Percentiles rank a stretch among this genome's conserved stretches.
These are phyloP conservation scores for Globisporangium uncinulatum DNA, from an alignment of 352 stramenopile genomes.

Conservation along the genomic window DNA sequence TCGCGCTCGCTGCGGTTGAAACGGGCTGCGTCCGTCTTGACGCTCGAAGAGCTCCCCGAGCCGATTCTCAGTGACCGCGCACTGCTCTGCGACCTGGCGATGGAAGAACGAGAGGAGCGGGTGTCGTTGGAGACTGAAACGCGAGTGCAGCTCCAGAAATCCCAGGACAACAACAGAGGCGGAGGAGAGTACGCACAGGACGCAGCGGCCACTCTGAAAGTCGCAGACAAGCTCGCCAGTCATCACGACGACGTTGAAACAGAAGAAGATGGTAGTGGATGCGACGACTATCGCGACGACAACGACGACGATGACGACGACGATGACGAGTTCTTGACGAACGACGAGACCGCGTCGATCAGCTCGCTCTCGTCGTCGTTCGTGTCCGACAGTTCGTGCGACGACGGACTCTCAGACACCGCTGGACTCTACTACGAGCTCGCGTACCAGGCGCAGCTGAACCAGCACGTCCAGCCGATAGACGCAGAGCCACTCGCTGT, in stretches of 20 bases:
- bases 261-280: neutral
- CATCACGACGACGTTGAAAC: neutral
- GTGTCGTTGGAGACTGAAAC: neutral
- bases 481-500: neutral
- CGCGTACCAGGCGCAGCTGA: conserved; percentile 1
- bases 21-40: neutral
- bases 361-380: conserved; percentile 15
- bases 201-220: neutral
- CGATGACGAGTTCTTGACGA: conserved; percentile 9
- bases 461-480: neutral
- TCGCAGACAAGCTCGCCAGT: neutral
- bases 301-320: conserved; percentile 2
- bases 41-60: conserved; percentile 1
- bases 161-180: too few species aligned
- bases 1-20: conserved; percentile 4
- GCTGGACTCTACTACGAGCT: conserved; percentile 13
- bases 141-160: too few species aligned
- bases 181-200: too few species aligned
- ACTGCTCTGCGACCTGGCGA: neutral
- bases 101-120: neutral
- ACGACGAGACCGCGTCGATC: conserved; percentile 15
- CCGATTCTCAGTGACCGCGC: neutral
- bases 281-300: neutral
- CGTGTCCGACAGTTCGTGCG: conserved; percentile 9
- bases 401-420: conserved; percentile 8